phyloP scores from a whole-genome alignment of 164 flowering plant species.

The Amborella trichopoda region DNA sequence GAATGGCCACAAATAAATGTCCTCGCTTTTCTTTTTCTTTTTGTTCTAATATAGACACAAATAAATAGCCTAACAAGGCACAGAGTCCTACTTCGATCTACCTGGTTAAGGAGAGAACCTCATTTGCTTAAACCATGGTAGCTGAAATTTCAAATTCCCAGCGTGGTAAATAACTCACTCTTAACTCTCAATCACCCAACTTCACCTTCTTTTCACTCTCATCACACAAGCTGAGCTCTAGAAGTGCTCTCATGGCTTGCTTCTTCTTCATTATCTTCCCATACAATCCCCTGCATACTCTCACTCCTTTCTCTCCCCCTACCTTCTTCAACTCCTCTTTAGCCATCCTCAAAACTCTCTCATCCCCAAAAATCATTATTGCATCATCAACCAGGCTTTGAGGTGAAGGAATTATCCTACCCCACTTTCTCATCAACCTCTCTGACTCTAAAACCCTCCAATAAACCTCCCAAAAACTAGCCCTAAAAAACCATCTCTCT shows the following conservation, averaged over 20 bases:
- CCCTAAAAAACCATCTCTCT: conserved; percentile 62
- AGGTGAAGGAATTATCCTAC: conserved; percentile 44
- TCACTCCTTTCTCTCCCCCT: conserved; percentile 42
- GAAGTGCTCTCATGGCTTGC: conserved; percentile 57
- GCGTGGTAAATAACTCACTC: no score
- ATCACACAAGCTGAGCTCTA: conserved; percentile 23
- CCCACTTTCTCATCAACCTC: conserved; percentile 50
- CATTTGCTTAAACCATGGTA: no score
- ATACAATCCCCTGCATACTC: conserved; percentile 55
- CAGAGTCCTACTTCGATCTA: no score
- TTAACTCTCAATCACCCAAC: no score
- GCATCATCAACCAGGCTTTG: conserved; percentile 53
- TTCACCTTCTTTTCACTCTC: conserved; percentile 10
- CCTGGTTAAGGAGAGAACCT: no score
- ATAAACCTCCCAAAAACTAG: conserved; percentile 64
- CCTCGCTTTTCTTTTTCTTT: no score
- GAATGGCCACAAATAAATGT: no score
- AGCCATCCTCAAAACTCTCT: conserved; percentile 40
- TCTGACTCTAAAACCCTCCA: conserved; percentile 34
- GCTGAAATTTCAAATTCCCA: no score
- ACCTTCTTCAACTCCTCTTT: conserved; percentile 20
- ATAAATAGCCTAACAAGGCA: no score
- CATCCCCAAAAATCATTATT: conserved; percentile 62
- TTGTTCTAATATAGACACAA: no score
- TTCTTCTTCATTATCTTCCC: conserved; percentile 72